These are phyloP conservation scores for Aspergillus sergii DNA, from an alignment of 2,329 filamentous ascomycete genomes.

Conservation along the genomic window DNA sequence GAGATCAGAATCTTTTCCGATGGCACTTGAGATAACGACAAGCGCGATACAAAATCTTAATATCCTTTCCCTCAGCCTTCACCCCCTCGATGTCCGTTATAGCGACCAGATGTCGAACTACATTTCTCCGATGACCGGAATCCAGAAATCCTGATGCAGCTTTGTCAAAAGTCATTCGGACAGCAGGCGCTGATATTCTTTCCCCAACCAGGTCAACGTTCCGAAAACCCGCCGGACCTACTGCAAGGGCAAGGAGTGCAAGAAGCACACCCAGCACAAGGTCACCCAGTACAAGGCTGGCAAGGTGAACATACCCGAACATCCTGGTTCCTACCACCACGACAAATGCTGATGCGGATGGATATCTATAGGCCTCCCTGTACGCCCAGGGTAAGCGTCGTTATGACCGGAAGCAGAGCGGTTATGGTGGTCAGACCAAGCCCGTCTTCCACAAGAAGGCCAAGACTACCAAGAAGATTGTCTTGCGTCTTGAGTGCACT, in stretches of 20 bases:
- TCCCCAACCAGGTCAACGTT: conserved; percentile 78
- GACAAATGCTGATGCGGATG: conserved; percentile 28
- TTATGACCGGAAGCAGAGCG: conserved; percentile 98
- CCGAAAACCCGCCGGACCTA: conserved; percentile 97
- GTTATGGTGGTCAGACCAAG: conserved; percentile 99
- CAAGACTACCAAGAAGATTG: conserved; percentile 99
- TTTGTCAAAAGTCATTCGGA: conserved; percentile 11
- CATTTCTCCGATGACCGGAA: conserved; percentile 21
- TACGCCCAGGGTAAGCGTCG: conserved; percentile 99
- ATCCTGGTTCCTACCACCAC: conserved; percentile 14
- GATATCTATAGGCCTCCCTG: conserved; percentile 69
- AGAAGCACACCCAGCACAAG: conserved; percentile 90
- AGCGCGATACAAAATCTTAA: background rate
- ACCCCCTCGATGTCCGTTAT: background rate
- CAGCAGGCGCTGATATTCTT: conserved; percentile 28
- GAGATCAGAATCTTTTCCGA: background rate
- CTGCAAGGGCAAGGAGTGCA: conserved; percentile 95
- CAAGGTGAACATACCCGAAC: conserved; percentile 62
- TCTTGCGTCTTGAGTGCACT: conserved; percentile 96
- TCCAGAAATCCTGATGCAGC: conserved; percentile 8
- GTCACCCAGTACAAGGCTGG: conserved; percentile 97
- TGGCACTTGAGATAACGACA: background rate
- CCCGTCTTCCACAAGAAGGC: conserved; percentile 99
- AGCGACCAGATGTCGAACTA: conserved; percentile 3
- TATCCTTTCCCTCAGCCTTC: background rate